A percentile compares a stretch with the other conserved stretches of the same genome.
Evolutionary conservation across 2,329 filamentous ascomycete species (phyloP).

Genomic region (Fusarium beomiforme): DNA sequence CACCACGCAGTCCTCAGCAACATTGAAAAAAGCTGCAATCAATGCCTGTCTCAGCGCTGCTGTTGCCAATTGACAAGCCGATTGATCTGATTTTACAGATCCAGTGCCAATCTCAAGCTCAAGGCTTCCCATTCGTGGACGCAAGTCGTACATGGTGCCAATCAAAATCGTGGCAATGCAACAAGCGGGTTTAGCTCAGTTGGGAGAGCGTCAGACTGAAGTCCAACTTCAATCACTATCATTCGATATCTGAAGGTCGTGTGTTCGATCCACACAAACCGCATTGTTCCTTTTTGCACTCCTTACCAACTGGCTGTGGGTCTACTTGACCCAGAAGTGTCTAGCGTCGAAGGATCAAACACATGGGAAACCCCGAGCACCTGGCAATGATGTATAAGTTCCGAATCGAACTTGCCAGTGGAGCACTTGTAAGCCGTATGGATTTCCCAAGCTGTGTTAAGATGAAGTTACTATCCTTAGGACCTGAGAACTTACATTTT

Average conservation of each 20-base stretch:
- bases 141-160: neutral
- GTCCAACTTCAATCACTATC: slow-evolving; percentile 2
- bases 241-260: slow-evolving; percentile 9
- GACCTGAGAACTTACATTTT: too few species aligned
- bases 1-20: too few species aligned
- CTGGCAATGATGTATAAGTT: neutral
- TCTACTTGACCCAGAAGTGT: neutral
- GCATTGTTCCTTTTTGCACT: neutral
- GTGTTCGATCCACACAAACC: slow-evolving; percentile 17
- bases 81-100: neutral
- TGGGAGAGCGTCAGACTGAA: slow-evolving; percentile 18
- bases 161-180: neutral
- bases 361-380: neutral
- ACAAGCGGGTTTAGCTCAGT: slow-evolving; percentile 11
- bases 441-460: too few species aligned
- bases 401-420: neutral
- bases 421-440: too few species aligned
- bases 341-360: neutral
- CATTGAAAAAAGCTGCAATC: too few species aligned
- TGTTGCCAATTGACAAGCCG: accelerated
- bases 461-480: too few species aligned
- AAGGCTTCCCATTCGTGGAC: neutral
- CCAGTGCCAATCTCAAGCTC: neutral
- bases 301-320: neutral
- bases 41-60: accelerated